Evolutionary conservation across 2,329 filamentous ascomycete species (phyloP), one percentile per base, ranked within the genome.

Genomic region (Grosmannia huntii): DNA sequence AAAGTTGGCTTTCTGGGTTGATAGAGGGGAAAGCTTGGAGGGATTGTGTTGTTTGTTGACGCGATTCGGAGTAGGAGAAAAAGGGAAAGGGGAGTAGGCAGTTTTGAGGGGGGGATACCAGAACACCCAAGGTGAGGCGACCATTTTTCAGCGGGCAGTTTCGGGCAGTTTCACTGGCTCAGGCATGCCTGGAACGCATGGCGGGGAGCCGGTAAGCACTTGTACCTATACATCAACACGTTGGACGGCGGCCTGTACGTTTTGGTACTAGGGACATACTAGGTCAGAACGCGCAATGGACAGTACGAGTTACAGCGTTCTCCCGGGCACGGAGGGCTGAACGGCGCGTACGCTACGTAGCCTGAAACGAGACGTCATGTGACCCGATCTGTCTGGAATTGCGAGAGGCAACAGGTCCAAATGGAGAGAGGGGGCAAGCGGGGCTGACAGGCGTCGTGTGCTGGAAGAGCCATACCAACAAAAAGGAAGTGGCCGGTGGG

Each of bases 61-160:
- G 53, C 53, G 53, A 41, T 46, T 44, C 48, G 19, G 44, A 52
- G 48, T 25, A 41, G 51, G 27, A 57, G 41, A 49, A 55, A 60
- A 49, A 48, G 41, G 44, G 55, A 55, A 38, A 58, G 59, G 53
- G 41, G 36, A 56, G 57, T 49, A 53, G 21, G 25, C 12, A 51
- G 51, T 56, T 51, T 58, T 50, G 48, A 56, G 51, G 49, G 33
- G 53, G 60, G 53, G 21, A 16, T 4, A 25, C 41, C 16, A 58
- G 28, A 53, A 56, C n/a, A 31, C 41, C 14, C 31, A 55, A 46
- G 33, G 57, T 58, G 57, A 58, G 57, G 41, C 53, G 52, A 27
- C 51, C 38, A 55, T 55, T 57, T 58, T 51, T 50, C 52, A 59
- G 57, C 50, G 53, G 58, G 36, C 48, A 41, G 53, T 56, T 57